Conservation (phyloP, 2,329 filamentous ascomycete genomes). For the Penicillium oxalicum region DNA sequence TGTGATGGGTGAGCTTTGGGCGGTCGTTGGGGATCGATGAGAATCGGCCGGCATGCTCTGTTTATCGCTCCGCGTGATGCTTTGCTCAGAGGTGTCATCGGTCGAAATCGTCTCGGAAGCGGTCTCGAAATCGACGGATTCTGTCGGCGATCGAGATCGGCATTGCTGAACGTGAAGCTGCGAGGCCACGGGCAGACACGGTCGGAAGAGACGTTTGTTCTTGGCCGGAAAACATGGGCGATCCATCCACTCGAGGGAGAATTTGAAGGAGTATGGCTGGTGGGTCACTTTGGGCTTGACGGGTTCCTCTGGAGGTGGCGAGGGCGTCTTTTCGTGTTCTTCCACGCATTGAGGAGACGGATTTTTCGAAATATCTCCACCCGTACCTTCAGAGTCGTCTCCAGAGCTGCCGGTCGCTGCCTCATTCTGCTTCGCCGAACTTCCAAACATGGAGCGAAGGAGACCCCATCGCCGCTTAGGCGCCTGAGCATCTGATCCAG, state of each 20-base stretch:
- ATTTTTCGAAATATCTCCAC: slow-evolving; percentile 21
- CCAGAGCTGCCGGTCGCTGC: slow-evolving; percentile 33
- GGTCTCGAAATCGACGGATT: slow-evolving; percentile 22
- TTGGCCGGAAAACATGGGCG: slow-evolving; percentile 46
- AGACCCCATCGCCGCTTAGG: slow-evolving; percentile 47
- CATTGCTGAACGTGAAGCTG: slow-evolving; percentile 47
- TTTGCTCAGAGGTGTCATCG: slow-evolving; percentile 14
- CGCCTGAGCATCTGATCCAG: slow-evolving; percentile 19
- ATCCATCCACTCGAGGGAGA: slow-evolving; percentile 61
- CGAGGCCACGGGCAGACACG: slow-evolving; percentile 52
- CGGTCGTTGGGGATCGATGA: slow-evolving; percentile 9
- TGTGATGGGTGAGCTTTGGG: slow-evolving; percentile 14
- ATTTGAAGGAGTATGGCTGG: slow-evolving; percentile 58
- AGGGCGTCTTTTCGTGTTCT: slow-evolving; percentile 19
- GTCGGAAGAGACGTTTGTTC: slow-evolving; percentile 50
- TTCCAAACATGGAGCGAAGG: slow-evolving; percentile 46
- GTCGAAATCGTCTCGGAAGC: slow-evolving; percentile 18
- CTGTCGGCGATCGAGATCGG: slow-evolving; percentile 22
- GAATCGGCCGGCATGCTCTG: slow-evolving; percentile 1
- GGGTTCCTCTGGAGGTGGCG: slow-evolving; percentile 20
- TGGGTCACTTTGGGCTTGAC: slow-evolving; percentile 40
- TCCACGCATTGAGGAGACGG: slow-evolving; percentile 25
- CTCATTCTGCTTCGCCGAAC: slow-evolving; percentile 41
- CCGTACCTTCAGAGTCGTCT: slow-evolving; percentile 30
- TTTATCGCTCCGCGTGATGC: slow-evolving; percentile 8